Evolutionary conservation across 208 protist genomes (phyloP).

Genomic region (Crithidia acanthocephali): DNA sequence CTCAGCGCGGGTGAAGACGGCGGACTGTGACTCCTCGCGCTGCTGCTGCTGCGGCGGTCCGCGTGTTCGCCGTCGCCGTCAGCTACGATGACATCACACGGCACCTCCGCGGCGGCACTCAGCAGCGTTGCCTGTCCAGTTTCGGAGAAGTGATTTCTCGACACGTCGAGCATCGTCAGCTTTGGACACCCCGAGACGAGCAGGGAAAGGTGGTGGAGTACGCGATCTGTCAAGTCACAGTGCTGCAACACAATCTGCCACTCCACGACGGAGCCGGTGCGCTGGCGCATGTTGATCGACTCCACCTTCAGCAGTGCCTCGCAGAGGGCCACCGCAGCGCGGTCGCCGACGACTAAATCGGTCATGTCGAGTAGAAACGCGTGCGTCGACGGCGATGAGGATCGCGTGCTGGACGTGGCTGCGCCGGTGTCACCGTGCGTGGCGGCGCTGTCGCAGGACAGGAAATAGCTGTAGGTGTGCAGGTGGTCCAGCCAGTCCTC

Average conservation of each 20-base stretch:
- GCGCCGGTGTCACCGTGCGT: not conserved
- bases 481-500: constrained; percentile 31
- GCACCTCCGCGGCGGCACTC: constrained; percentile 21
- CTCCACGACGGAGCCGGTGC: constrained; percentile 16
- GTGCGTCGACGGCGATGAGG: not conserved
- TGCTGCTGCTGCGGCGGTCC: not conserved
- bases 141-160: constrained; percentile 37
- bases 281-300: not conserved
- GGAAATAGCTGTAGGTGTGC: constrained; percentile 22
- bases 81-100: constrained; percentile 37
- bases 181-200: constrained; percentile 46
- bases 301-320: constrained; percentile 68
- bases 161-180: constrained; percentile 47
- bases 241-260: constrained; percentile 46
- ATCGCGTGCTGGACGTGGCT: not conserved
- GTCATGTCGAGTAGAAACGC: constrained; percentile 37
- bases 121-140: constrained; percentile 30
- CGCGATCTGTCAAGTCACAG: constrained; percentile 58
- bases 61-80: not conserved
- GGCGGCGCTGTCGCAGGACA: not conserved
- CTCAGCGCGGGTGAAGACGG: not conserved
- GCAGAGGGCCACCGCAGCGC: constrained; percentile 53
- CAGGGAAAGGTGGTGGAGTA: constrained; percentile 51
- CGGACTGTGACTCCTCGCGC: not conserved
- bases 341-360: constrained; percentile 46